Percentiles rank a stretch among this genome's conserved stretches.
Conservation (phyloP, 2,329 filamentous ascomycete genomes). For the Colletotrichum echinochloae region DNA sequence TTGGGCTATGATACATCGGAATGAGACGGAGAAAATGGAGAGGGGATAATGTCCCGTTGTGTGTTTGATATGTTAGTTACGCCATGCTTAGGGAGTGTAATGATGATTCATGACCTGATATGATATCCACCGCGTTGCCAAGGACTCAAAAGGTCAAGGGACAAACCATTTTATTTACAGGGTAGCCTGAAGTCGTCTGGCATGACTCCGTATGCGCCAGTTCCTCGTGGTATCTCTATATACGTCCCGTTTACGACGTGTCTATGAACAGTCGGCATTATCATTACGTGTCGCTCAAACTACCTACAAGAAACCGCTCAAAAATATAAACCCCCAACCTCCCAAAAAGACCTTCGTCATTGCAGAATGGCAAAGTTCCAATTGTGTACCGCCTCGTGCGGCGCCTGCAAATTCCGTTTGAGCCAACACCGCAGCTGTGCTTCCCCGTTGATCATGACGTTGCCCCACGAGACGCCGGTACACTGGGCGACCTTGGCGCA, state of each 20-base stretch:
- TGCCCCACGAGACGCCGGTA: constrained; percentile 59
- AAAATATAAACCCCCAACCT: too few relatives aligned
- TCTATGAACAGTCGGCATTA: constrained; percentile 7
- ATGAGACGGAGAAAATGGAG: neutral
- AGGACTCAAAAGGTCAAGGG: too few relatives aligned
- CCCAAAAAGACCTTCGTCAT: constrained; percentile 13
- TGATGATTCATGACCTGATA: neutral
- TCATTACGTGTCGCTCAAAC: neutral
- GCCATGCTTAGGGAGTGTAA: neutral
- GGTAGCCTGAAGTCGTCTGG: neutral
- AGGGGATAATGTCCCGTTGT: too few relatives aligned
- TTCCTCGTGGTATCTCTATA: constrained; percentile 4
- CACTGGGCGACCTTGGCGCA: constrained; percentile 56
- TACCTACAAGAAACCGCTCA: neutral
- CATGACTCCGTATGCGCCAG: constrained; percentile 6
- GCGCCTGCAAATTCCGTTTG: constrained; percentile 52
- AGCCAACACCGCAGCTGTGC: constrained; percentile 58
- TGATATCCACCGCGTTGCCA: neutral
- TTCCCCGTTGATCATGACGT: constrained; percentile 53
- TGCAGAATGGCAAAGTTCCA: constrained; percentile 59
- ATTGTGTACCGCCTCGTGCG: constrained; percentile 48
- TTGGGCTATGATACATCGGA: too few relatives aligned
- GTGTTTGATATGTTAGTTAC: neutral
- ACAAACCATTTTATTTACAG: neutral
- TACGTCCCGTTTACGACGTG: neutral